Percentiles rank a stretch among this genome's conserved stretches.
phyloP scores from a whole-genome alignment of 495 filamentous ascomycete genomes.

The Hypoxylon intermedium region DNA sequence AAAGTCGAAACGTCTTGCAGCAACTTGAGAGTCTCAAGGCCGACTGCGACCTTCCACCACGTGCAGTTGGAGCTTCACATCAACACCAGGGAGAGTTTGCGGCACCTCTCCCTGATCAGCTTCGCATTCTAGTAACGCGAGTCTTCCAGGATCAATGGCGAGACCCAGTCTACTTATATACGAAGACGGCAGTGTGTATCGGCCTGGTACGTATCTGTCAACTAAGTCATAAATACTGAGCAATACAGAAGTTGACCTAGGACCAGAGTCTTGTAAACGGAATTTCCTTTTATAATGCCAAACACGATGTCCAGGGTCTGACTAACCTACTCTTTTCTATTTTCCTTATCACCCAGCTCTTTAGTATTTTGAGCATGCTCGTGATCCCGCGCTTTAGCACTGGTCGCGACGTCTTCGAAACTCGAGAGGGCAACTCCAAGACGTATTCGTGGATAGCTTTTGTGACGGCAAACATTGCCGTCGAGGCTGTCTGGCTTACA shows the following conservation, averaged over 20 bases:
- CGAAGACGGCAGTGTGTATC: constrained; percentile 49
- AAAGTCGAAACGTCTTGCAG: constrained; percentile 64
- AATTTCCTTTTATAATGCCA: constrained; percentile 72
- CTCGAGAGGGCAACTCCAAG: constrained; percentile 81
- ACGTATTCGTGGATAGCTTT: constrained; percentile 83
- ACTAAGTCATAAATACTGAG: too few relatives aligned
- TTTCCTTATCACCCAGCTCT: constrained; percentile 80
- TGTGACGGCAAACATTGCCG: constrained; percentile 75
- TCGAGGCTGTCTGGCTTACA: constrained; percentile 76
- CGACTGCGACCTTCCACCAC: too few relatives aligned
- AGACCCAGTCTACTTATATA: constrained; percentile 82
- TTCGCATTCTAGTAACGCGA: constrained; percentile 48
- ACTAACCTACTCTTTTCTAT: constrained; percentile 88
- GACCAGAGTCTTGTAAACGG: not conserved
- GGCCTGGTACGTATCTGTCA: too few relatives aligned
- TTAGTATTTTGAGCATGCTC: constrained; percentile 75
- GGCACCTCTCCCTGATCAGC: too few relatives aligned
- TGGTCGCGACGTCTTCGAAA: constrained; percentile 80
- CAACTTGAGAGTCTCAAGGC: too few relatives aligned
- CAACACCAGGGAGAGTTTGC: too few relatives aligned
- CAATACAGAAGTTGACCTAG: too few relatives aligned
- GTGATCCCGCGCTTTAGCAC: constrained; percentile 83
- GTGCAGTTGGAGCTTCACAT: too few relatives aligned
- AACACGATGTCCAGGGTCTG: constrained; percentile 73
- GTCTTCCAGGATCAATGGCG: constrained; percentile 92